Base-by-base conservation (phyloP, 1,284 basidiomycete genomes). In the Cutaneotrichosporon sp. region DNA sequence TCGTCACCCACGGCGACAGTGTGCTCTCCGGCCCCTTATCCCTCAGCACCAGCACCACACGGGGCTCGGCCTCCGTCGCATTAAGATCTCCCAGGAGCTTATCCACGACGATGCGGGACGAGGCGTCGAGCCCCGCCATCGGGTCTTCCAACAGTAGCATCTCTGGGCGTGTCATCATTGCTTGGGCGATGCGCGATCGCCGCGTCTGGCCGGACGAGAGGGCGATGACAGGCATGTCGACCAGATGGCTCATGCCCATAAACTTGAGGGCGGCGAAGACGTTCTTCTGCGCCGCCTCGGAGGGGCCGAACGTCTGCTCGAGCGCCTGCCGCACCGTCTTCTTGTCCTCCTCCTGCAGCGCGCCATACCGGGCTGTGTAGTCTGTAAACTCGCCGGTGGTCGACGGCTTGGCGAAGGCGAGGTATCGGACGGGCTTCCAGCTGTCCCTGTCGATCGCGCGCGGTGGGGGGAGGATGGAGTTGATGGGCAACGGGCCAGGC, bases 181-280 rank as follows among this genome's bases (percentile, higher is more conserved):
- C 88, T 59, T 84, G 83, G 3, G 88, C 78, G 41, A 98, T 88
- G 45, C 92, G 78, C 4, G 91, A 91, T 22, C 90, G 77, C 32
- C 94, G 76, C 19, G 86, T 96, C 77, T 98, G 94, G 0, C 94
- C 94, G 62, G 94, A 94, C 58, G 87, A 90, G 46, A 97, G 72
- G 1, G 87, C 87, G 6, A 94, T 79, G 16, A 87, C 72, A 0
- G 91, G 92, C 5, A 92, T 64, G 64, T 92, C 85, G n/a, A 94
- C 75, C 32, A 91, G 72, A 16, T 77, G 63, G 3, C 71, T 65
- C 43, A 93, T 75, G 3, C 79, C 81, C 67, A 91, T 78, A 41
- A 74, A 72, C 5, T 75, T 25, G 68, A 59, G 37, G 4, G 55
- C 55, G 0, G 80, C 76, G 20, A 87, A 67, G 1, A 75, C 73